Base-by-base conservation (phyloP, 2,329 filamentous ascomycete genomes). In the Fusarium drepaniforme region DNA sequence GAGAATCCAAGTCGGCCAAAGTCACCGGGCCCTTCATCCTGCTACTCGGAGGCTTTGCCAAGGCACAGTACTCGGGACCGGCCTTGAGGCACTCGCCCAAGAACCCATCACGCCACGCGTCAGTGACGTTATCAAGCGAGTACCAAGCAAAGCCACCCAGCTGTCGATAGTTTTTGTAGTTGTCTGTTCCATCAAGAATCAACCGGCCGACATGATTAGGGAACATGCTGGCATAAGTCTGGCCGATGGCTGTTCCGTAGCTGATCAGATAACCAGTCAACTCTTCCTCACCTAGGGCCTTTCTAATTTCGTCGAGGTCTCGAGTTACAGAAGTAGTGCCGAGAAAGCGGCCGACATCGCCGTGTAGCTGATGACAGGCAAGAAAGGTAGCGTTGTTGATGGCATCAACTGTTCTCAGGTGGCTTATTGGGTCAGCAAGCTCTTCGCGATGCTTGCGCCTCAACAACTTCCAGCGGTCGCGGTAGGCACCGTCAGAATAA, bases 231-330 rank as follows among this genome's bases (percentile, higher is more conserved):
- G 85, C 86, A 64, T 87, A 89, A 0, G 85, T 88, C 77, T 89
- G 87, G 0, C 86, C 88, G 56, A 89, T 88, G 5, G 85, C 86
- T 0, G 87, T 89, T 21, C 88, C 88, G 67, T 89, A 89, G 70
- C 85, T 87, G 37, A 88, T 85, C 18, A 89, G 80, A 62, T 88
- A 88, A 0, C 84, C 86, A 2, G 86, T 88, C 68, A 88, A 67
- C 64, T 87, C 84, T 5, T 85, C 84, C 73, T 88, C 87, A 7
- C 78, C 83, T 0, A 88, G 79, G 0, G 84, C 42, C 42, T 46
- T 46, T 46, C 42, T 16, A 23, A 46, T 46, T 23, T 46, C 42
- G 18, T 46, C n/a, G 84, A 89, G 64, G 68, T 89, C 87, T 5
- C 85, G 84, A 8, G 86, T 85, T 12, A 88, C 86, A 23, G 85